Evolutionary conservation across 805 yeast species (phyloP), one percentile per base, ranked within the genome.

Genomic region (Kuraishia cidri): DNA sequence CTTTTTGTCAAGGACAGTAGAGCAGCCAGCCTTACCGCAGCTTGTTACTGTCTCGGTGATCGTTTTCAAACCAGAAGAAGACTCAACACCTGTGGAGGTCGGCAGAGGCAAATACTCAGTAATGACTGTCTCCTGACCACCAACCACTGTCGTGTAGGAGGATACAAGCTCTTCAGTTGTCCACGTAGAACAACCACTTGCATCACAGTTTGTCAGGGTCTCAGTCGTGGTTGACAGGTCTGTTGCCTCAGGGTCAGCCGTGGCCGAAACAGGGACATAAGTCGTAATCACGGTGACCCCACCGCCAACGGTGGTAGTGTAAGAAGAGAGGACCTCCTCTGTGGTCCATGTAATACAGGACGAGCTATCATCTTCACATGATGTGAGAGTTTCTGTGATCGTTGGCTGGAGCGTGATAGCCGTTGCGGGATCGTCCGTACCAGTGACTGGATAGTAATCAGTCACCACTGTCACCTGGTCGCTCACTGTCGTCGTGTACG

Each of bases 291-390:
- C 46, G 6, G 50, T 41, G 4, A 34, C 38, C 12, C 14, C 24
- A 14, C 45, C 52, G 9, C 41, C 36, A 28, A 48, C 33, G 9
- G 46, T 40, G 2, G 48, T 44, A 9, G 45, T 38, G 39, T 52
- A 46, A 9, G 47, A 40, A 7, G 55, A 42, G 23, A 44, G 45
- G 10, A 45, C 23, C 26, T 43, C 43, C 16, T 31, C 21, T 4
- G 48, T 37, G 3, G 47, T 38, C 26, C 32, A 24, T 1, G 41
- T 37, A n/a, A 42, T 29, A 24, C 46, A 43, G 7, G 32, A 26
- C 2, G 39, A 40, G 11, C 38, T 21, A 4, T 37, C 27, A n/a
- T 19, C 31, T 16, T 37, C 29, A 9, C 30, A 26, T n/a, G 16
- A 24, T 15, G 14, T 16, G 8, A 20, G 20, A 13, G 34, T 31